Evolutionary conservation across 768 basidiomycete species (phyloP).

Genomic region (Asterophora lycoperdoides): DNA sequence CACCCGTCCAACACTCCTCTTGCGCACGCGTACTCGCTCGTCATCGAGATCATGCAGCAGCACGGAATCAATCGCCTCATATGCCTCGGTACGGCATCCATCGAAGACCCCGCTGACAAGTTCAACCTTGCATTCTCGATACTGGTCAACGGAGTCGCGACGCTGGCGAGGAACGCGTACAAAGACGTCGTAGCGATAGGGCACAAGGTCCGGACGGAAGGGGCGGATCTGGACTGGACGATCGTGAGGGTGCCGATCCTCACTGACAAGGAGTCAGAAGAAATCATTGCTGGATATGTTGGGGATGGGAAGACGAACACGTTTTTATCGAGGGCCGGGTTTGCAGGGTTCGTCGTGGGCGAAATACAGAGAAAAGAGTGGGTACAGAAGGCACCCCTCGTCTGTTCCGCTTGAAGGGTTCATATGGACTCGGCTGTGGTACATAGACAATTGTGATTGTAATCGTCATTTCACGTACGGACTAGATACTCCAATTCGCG

Average conservation of each 20-base stretch:
- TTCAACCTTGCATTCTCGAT: constrained; percentile 41
- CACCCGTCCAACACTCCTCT: constrained; percentile 53
- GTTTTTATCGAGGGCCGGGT: constrained; percentile 51
- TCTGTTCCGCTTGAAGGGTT: constrained; percentile 23
- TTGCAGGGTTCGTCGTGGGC: constrained; percentile 54
- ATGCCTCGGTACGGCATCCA: constrained; percentile 63
- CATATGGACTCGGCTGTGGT: neutral
- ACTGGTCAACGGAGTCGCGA: constrained; percentile 38
- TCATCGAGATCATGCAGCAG: constrained; percentile 55
- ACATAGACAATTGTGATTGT: neutral
- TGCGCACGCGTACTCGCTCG: constrained; percentile 50
- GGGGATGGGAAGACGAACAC: constrained; percentile 56
- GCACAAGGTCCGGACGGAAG: constrained; percentile 45
- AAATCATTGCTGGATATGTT: constrained; percentile 57
- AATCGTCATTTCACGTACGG: constrained; percentile 1
- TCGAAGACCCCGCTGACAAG: constrained; percentile 56
- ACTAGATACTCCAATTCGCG: constrained; percentile 29
- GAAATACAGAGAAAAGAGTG: constrained; percentile 59
- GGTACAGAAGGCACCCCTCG: constrained; percentile 48
- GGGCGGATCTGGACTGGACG: constrained; percentile 59
- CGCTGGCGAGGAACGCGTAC: constrained; percentile 54
- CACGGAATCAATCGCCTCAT: constrained; percentile 55
- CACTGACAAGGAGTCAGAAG: constrained; percentile 42
- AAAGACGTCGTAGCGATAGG: constrained; percentile 65
- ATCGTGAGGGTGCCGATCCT: constrained; percentile 65